These are phyloP conservation scores for Solanum infundibuliforme DNA, from an alignment of 257 asterid genomes.

Conservation along the genomic window DNA sequence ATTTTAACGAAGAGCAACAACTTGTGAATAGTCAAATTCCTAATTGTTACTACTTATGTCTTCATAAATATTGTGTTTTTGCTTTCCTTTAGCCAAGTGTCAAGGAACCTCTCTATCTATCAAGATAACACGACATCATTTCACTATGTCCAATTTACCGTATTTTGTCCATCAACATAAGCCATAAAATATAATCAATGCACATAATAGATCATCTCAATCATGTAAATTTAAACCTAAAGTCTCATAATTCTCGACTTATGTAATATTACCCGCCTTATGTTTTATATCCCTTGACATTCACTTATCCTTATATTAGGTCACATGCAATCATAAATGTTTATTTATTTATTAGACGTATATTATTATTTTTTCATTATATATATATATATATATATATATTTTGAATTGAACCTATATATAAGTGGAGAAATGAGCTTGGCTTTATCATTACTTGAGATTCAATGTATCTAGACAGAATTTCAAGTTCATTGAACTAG, in stretches of 20 bases:
- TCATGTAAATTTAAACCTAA: too few species aligned
- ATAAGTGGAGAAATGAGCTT: background rate
- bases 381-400: too few species aligned
- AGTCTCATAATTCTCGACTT: too few species aligned
- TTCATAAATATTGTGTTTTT: background rate
- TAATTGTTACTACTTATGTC: background rate
- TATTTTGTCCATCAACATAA: background rate
- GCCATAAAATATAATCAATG: too few species aligned
- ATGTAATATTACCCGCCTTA: too few species aligned
- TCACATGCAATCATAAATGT: background rate
- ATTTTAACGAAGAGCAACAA: too few species aligned
- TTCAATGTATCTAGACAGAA: slow-evolving; percentile 14
- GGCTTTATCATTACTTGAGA: background rate
- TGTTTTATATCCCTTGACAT: background rate
- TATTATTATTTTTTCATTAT: too few species aligned
- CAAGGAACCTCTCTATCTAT: background rate
- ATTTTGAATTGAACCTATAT: too few species aligned
- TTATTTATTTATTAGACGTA: background rate
- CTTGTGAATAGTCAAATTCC: background rate
- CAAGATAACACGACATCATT: background rate
- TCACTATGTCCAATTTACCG: slow-evolving; percentile 7
- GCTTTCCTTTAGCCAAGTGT: background rate
- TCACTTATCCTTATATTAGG: background rate
- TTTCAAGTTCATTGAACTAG: slow-evolving; percentile 12
- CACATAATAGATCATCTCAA: too few species aligned